Conservation (phyloP, 2,329 filamentous ascomycete species). For the Diaporthe destruens region DNA sequence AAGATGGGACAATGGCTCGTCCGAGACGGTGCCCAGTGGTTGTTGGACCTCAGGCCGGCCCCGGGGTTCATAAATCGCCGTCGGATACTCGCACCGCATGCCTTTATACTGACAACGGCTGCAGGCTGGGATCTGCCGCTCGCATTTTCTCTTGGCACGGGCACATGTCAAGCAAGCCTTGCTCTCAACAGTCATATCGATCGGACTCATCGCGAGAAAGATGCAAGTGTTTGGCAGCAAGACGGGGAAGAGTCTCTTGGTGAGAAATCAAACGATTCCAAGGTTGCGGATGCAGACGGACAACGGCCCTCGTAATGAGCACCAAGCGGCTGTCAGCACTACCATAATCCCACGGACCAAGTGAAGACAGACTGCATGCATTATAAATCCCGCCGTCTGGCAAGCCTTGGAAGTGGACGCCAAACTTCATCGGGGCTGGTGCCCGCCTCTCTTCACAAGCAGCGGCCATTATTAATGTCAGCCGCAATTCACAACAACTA, state of each 20-base stretch:
- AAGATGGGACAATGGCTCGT: conserved; percentile 5
- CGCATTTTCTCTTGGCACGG: conserved; percentile 46
- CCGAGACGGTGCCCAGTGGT: conserved; percentile 9
- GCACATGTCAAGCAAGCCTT: conserved; percentile 46
- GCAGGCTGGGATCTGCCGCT: conserved; percentile 44
- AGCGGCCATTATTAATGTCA: background rate
- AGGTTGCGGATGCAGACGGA: background rate
- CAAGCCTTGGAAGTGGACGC: conserved; percentile 5
- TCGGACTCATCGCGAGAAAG: background rate
- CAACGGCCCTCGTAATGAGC: conserved; percentile 16
- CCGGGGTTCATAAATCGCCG: background rate
- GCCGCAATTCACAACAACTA: background rate
- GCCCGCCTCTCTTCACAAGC: conserved; percentile 5
- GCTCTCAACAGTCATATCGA: conserved; percentile 38
- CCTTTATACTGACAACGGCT: conserved; percentile 44
- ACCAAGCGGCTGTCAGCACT: conserved; percentile 1
- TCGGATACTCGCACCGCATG: conserved; percentile 45
- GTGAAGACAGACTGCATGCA: background rate
- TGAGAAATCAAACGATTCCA: background rate
- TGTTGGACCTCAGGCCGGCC: background rate
- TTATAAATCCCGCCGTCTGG: background rate
- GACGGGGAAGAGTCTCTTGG: background rate
- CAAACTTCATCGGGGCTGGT: conserved; percentile 15
- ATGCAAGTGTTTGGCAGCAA: background rate
- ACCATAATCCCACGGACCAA: background rate